Base-by-base conservation (phyloP, 176 grass and related monocot genomes). In the Thalia dealbata region DNA sequence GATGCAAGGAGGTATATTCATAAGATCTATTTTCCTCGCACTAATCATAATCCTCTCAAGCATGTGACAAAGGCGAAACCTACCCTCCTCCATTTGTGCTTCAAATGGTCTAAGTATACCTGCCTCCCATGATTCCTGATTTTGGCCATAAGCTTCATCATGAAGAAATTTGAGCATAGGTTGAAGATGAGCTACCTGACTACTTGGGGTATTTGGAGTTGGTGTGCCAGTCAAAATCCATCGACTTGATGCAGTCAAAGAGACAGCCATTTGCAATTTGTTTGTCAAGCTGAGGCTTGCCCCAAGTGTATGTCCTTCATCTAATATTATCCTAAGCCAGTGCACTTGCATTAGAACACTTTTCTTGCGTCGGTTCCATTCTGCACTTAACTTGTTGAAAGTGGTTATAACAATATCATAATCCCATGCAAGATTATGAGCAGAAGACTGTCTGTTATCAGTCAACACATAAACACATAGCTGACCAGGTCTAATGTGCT, bases 181-280 rank as follows among this genome's bases (percentile, higher is more conserved):
- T 35, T 97, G 89, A 70, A 97, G 85, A 90, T 91, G 87, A 54
- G 89, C 78, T 71, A 97, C 93, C 71, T 92, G 93, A 84, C 89
- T 88, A 78, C 82, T 97, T 73, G 93, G 89, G 64, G 89, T 97
- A 71, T 97, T 92, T 75, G 93, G 89, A 66, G 85, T 97, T 61
- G 93, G 93, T 12, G 93, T 97, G 73, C 93, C 93, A 74, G 93
- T 97, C 79, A 97, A 82, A 84, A 97, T 97, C 93, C 93, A 97
- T 55, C 93, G 80, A 79, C 78, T 88, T 69, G 93, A 92, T 76
- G 93, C 93, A 84, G 84, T 79, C 82, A 97, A 80, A 73, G 93
- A 92, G 41, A 92, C 78, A 50, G 89, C 89, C 93, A 97, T 92
- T 80, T 88, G 93, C 48, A 91, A 80, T 85, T 97, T 97, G 81